A percentile compares a stretch with the other conserved stretches of the same genome.
These are phyloP conservation scores for Penicillium nucicola DNA, from an alignment of 495 filamentous ascomycete species.

Conservation along the genomic window DNA sequence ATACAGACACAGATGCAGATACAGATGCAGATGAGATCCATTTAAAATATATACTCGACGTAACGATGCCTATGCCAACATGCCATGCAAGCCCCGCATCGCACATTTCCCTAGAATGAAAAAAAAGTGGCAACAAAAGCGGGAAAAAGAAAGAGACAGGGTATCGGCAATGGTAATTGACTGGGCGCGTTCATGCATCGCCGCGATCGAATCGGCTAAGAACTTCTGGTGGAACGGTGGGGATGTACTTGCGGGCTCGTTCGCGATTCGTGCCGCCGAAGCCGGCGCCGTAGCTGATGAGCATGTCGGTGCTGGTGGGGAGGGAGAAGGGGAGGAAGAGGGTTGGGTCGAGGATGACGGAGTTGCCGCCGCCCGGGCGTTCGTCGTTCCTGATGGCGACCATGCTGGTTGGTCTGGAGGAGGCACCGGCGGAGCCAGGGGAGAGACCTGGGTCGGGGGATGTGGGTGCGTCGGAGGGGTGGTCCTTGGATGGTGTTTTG, in stretches of 20 bases:
- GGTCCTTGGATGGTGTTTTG: conserved; percentile 43
- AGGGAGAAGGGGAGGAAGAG: conserved; percentile 92
- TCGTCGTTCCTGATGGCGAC: conserved; percentile 23
- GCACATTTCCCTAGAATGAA: neutral
- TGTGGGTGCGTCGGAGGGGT: conserved; percentile 25
- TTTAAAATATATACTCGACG: neutral
- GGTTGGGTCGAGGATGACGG: conserved; percentile 77
- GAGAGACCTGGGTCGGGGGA: conserved; percentile 24
- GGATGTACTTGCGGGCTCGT: conserved; percentile 92
- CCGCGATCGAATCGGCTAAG: conserved; percentile 79
- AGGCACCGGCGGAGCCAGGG: conserved; percentile 21
- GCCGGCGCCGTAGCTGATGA: conserved; percentile 90
- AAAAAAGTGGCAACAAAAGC: no score
- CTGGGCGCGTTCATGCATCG: conserved; percentile 7
- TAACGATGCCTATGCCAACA: neutral
- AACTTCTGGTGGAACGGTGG: conserved; percentile 91
- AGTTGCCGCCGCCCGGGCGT: conserved; percentile 39
- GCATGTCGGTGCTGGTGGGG: conserved; percentile 95
- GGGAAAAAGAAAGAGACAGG: neutral
- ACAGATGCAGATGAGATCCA: neutral
- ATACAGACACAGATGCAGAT: neutral
- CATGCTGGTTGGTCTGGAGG: conserved; percentile 24
- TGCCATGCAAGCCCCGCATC: neutral
- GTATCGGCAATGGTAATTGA: neutral
- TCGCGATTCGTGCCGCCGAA: conserved; percentile 91